phyloP scores from a whole-genome alignment of 805 yeast species.

The Cyberlindnera veronae region DNA sequence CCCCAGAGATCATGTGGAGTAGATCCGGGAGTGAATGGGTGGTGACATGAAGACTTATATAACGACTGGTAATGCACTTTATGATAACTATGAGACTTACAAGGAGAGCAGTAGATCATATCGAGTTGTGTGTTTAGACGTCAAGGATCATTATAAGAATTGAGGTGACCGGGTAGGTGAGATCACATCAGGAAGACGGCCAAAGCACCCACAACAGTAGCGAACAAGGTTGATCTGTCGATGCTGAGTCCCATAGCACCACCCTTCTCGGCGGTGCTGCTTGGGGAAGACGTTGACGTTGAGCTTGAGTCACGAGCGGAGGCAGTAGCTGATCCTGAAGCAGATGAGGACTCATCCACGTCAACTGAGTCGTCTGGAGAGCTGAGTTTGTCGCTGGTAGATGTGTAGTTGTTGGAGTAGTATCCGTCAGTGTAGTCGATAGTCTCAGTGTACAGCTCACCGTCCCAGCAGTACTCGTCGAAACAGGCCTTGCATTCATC shows the following conservation, averaged over 20 bases:
- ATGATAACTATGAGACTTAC: too few relatives aligned
- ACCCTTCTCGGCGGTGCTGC: constrained; percentile 3
- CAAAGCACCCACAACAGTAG: constrained; percentile 11
- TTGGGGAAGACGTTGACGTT: constrained; percentile 4
- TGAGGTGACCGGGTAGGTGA: neutral
- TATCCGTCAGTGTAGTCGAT: constrained; percentile 6
- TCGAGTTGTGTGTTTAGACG: too few relatives aligned
- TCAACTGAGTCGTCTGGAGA: constrained; percentile 9
- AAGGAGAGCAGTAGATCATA: too few relatives aligned
- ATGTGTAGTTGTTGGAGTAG: constrained; percentile 10
- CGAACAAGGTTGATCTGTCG: constrained; percentile 8
- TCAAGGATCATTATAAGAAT: too few relatives aligned
- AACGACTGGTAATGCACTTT: too few relatives aligned
- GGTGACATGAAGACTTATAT: too few relatives aligned
- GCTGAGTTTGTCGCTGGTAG: constrained; percentile 1
- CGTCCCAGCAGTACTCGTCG: constrained; percentile 73
- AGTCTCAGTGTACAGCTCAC: constrained; percentile 26
- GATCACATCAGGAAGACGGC: constrained; percentile 8
- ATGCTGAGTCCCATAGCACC: constrained; percentile 2
- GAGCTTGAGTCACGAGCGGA: constrained; percentile 4
- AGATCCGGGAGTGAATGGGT: too few relatives aligned
- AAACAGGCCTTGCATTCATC: constrained; percentile 74
- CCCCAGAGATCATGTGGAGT: too few relatives aligned
- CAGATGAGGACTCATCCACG: too few relatives aligned
- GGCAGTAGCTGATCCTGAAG: constrained; percentile 4